These are phyloP conservation scores for Xylaria arbuscula DNA, from an alignment of 2,329 filamentous ascomycete genomes.

Conservation along the genomic window DNA sequence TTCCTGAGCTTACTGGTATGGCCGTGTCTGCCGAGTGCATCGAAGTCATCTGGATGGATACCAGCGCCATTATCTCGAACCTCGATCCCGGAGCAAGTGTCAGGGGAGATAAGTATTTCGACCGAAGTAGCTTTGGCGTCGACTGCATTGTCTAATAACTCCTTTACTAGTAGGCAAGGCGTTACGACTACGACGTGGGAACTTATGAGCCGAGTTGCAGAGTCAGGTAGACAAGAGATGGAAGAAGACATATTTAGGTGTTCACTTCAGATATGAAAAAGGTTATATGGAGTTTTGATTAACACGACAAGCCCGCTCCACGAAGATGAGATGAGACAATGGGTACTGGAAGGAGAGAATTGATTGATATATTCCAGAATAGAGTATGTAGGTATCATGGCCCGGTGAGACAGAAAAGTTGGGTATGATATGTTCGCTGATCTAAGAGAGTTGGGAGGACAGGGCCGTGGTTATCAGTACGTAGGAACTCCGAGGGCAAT, in stretches of 20 bases:
- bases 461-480: too few species aligned
- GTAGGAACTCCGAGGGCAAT: too few species aligned
- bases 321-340: not conserved
- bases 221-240: constrained; percentile 61
- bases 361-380: not conserved
- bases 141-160: constrained; percentile 81
- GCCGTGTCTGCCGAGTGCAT: constrained; percentile 70
- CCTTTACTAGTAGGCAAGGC: constrained; percentile 74
- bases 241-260: constrained; percentile 36
- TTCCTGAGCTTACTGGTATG: constrained; percentile 78
- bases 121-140: constrained; percentile 76
- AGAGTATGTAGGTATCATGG: not conserved
- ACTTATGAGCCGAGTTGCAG: constrained; percentile 66
- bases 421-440: too few species aligned
- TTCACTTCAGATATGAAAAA: not conserved
- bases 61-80: constrained; percentile 80
- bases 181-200: constrained; percentile 70
- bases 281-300: not conserved
- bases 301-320: not conserved
- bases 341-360: not conserved
- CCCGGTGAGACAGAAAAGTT: too few species aligned
- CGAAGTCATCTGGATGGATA: constrained; percentile 71
- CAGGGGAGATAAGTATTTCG: constrained; percentile 70
- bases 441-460: too few species aligned
- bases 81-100: constrained; percentile 76